These are phyloP conservation scores for Saccharomyces hybrid DNA, from an alignment of 1,139 yeast species.

Conservation along the genomic window DNA sequence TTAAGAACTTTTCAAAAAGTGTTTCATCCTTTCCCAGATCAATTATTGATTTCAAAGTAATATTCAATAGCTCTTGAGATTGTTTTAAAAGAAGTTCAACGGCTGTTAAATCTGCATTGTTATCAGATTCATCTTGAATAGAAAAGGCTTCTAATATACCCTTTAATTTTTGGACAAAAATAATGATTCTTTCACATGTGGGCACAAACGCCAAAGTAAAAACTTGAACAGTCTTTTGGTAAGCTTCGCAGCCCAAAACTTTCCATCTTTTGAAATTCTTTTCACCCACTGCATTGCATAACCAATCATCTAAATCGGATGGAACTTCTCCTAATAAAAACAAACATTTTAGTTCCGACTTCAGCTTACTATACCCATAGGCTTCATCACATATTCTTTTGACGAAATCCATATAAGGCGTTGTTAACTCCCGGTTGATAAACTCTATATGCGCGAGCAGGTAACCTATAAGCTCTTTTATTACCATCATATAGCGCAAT, in stretches of 20 bases:
- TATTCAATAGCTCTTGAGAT: slow-evolving; percentile 5
- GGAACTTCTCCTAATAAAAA: slow-evolving; percentile 18
- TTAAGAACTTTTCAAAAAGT: slow-evolving; percentile 13
- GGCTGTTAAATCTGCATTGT: slow-evolving; percentile 4
- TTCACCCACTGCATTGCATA: slow-evolving; percentile 52
- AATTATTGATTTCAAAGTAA: slow-evolving; percentile 1
- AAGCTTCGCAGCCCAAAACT: slow-evolving; percentile 37
- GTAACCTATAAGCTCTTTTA: slow-evolving; percentile 11
- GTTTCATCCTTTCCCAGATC: slow-evolving; percentile 5
- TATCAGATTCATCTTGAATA: slow-evolving; percentile 2
- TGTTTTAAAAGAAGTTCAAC: slow-evolving; percentile 1
- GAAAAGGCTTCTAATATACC: slow-evolving; percentile 28
- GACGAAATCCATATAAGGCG: slow-evolving; percentile 15
- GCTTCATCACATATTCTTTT: slow-evolving; percentile 13
- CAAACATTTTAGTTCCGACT: slow-evolving; percentile 10
- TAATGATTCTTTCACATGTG: slow-evolving; percentile 49
- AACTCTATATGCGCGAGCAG: slow-evolving; percentile 15
- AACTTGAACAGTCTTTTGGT: slow-evolving; percentile 19
- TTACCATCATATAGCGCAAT: slow-evolving; percentile 6
- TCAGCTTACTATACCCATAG: slow-evolving; percentile 10
- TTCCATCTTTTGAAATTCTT: slow-evolving; percentile 57
- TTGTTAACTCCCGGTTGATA: slow-evolving; percentile 10
- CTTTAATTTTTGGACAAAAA: slow-evolving; percentile 42
- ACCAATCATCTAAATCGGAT: slow-evolving; percentile 40
- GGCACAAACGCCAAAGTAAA: slow-evolving; percentile 39